phyloP scores from a whole-genome alignment of 371 early-diverging fungal genomes.

The Mucor mucedo region DNA sequence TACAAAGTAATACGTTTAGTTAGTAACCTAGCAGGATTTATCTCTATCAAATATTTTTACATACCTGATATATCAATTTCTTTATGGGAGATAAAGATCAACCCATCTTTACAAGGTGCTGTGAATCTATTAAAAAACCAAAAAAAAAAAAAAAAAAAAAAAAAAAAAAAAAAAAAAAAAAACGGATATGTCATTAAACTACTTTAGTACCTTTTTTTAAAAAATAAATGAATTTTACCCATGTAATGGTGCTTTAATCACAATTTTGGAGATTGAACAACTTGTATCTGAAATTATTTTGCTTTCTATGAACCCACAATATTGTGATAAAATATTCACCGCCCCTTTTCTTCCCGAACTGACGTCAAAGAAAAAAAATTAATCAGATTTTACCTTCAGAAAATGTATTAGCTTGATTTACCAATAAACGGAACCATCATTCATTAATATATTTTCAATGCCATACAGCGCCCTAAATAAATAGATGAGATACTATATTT shows the following conservation, averaged over 20 bases:
- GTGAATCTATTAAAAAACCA: constrained; percentile 18
- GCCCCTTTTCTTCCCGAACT: constrained; percentile 32
- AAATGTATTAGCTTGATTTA: background rate
- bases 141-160: no score
- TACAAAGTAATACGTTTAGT: no score
- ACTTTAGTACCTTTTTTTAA: background rate
- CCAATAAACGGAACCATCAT: constrained; percentile 36
- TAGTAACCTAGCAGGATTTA: no score
- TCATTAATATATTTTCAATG: constrained; percentile 27
- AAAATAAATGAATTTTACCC: constrained; percentile 28
- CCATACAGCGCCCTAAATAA: constrained; percentile 21
- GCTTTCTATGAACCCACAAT: constrained; percentile 26
- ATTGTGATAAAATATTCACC: constrained; percentile 27
- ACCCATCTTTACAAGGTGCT: constrained; percentile 33
- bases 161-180: no score
- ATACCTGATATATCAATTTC: constrained; percentile 25
- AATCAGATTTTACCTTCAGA: no score
- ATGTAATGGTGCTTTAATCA: constrained; percentile 25
- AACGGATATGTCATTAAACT: background rate
- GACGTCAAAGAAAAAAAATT: background rate
- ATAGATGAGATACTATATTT: no score
- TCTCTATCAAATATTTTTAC: background rate
- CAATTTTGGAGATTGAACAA: constrained; percentile 25
- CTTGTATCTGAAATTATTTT: constrained; percentile 17
- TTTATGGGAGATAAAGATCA: constrained; percentile 28